Conservation (phyloP, 768 basidiomycete species). For the Russula sp. region DNA sequence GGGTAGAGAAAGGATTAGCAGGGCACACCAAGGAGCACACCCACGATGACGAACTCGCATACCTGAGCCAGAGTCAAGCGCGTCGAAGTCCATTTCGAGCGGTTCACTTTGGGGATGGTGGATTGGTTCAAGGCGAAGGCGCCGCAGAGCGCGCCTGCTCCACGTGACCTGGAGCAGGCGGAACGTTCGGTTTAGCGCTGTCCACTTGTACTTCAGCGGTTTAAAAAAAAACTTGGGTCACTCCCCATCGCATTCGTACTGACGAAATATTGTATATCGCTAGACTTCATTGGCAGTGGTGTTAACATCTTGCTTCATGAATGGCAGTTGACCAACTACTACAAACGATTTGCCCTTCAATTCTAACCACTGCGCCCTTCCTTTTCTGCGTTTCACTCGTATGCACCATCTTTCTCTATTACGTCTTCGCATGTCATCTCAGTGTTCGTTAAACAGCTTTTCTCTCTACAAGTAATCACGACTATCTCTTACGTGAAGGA, state of each 20-base stretch:
- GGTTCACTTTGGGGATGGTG: slow-evolving; percentile 34
- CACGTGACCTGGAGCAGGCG: slow-evolving; percentile 47
- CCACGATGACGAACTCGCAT: slow-evolving; percentile 46
- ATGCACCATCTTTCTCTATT: slow-evolving; percentile 31
- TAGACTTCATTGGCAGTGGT: slow-evolving; percentile 71
- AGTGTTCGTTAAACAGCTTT: slow-evolving; percentile 57
- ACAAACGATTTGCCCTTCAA: slow-evolving; percentile 60
- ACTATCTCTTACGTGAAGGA: slow-evolving; percentile 64
- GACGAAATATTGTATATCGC: not conserved
- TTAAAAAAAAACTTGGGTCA: too few species aligned
- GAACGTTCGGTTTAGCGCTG: slow-evolving; percentile 54
- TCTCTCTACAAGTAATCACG: slow-evolving; percentile 62
- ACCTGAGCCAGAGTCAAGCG: not conserved
- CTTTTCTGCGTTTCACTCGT: slow-evolving; percentile 75
- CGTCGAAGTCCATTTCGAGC: slow-evolving; percentile 18
- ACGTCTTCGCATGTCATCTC: not conserved
- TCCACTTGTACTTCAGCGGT: slow-evolving; percentile 56
- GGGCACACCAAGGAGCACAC: slow-evolving; percentile 37
- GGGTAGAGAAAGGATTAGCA: slow-evolving; percentile 34
- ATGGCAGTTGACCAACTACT: slow-evolving; percentile 61
- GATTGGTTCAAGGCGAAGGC: slow-evolving; percentile 36
- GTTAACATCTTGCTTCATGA: slow-evolving; percentile 58
- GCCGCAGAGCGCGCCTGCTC: slow-evolving; percentile 25
- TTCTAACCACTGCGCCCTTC: slow-evolving; percentile 64
- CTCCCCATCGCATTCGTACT: not conserved